Evolutionary conservation across 1,284 basidiomycete genomes (phyloP).

Genomic region (Termitomyces sp.): DNA sequence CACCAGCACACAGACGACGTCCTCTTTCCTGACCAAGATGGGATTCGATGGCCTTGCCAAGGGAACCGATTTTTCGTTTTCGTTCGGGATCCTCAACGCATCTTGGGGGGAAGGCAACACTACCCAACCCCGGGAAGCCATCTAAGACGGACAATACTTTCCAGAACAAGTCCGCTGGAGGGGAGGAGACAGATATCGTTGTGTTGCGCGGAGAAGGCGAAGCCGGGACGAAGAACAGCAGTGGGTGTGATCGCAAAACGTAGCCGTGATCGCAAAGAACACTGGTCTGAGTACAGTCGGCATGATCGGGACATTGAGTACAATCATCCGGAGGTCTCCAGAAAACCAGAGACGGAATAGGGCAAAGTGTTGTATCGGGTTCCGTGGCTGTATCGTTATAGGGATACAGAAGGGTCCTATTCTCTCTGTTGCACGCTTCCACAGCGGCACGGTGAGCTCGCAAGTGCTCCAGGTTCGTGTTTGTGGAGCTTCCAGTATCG

Average conservation of each 20-base stretch:
- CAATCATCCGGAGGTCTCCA: conserved; percentile 68
- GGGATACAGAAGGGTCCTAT: conserved; percentile 31
- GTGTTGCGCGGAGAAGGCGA: conserved; percentile 33
- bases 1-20: conserved; percentile 62
- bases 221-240: conserved; percentile 52
- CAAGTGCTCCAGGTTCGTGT: conserved; percentile 50
- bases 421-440: conserved; percentile 57
- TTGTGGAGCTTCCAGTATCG: conserved; percentile 62
- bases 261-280: conserved; percentile 75
- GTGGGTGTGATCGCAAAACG: conserved; percentile 60
- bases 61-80: conserved; percentile 69
- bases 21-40: conserved; percentile 70
- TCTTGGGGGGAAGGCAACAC: conserved; percentile 73
- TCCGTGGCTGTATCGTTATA: conserved; percentile 15
- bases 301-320: conserved; percentile 82
- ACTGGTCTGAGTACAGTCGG: conserved; percentile 60
- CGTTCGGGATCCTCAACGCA: conserved; percentile 83
- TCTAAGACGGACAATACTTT: conserved; percentile 48
- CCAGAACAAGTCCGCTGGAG: conserved; percentile 41
- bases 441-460: conserved; percentile 42
- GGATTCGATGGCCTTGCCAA: conserved; percentile 73
- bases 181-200: conserved; percentile 33
- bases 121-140: conserved; percentile 75
- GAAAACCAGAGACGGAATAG: conserved; percentile 50
- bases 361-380: conserved; percentile 36